A percentile compares a stretch with the other conserved stretches of the same genome.
phyloP scores from a whole-genome alignment of 2,329 filamentous ascomycete genomes.

The Fusarium sp. region DNA sequence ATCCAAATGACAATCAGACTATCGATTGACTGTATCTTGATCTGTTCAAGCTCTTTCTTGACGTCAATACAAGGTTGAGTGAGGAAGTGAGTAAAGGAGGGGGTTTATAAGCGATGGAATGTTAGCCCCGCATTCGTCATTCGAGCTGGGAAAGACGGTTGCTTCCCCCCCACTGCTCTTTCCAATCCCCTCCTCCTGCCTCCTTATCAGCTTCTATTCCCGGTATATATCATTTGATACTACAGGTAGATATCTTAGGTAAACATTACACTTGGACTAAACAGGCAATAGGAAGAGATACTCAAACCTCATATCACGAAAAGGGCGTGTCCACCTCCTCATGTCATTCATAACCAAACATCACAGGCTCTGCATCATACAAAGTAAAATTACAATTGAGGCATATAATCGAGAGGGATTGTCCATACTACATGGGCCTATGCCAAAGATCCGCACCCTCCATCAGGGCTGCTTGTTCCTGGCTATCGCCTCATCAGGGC shows the following conservation, averaged over 20 bases:
- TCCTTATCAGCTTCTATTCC: background rate
- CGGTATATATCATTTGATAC: background rate
- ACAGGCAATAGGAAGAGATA: background rate
- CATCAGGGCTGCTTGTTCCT: conserved; percentile 9
- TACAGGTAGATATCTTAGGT: background rate
- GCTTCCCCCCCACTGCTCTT: conserved; percentile 18
- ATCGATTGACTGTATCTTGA: background rate
- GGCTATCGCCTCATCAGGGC: conserved; percentile 2
- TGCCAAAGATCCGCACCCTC: conserved; percentile 21
- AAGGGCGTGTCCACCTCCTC: background rate
- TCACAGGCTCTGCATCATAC: conserved; percentile 22
- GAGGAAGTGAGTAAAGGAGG: conserved; percentile 8
- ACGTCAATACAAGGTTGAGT: conserved; percentile 8
- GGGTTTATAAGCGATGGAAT: conserved; percentile 18
- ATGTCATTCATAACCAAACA: background rate
- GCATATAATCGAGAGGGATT: conserved; percentile 41
- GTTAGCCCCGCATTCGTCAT: conserved; percentile 44
- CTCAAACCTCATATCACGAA: background rate
- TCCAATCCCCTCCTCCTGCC: background rate
- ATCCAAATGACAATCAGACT: no score
- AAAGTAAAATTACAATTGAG: conserved; percentile 46
- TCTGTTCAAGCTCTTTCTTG: background rate
- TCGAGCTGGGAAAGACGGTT: conserved; percentile 18
- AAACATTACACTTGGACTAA: background rate
- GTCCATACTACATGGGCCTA: conserved; percentile 36